Percentiles rank a stretch among this genome's conserved stretches.
Conservation (phyloP, 495 filamentous ascomycete species). For the Penicillium dipodomyicola region DNA sequence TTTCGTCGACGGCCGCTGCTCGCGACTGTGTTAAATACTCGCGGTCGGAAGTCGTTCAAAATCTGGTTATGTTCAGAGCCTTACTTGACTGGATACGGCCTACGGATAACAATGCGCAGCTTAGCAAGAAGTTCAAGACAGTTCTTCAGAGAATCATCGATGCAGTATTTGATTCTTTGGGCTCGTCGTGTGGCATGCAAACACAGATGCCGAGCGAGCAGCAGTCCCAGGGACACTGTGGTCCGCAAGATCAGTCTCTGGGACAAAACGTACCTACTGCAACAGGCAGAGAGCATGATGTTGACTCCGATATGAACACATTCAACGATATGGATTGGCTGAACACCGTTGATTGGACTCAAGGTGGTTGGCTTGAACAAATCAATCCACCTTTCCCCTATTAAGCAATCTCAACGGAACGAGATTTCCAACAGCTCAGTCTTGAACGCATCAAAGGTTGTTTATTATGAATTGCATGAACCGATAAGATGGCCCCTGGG, state of each 20-base stretch:
- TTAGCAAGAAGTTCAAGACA: constrained; percentile 5
- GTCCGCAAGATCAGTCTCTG: neutral
- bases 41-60: neutral
- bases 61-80: neutral
- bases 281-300: neutral
- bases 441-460: neutral
- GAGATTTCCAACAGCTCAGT: neutral
- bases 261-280: neutral
- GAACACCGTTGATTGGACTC: neutral
- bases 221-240: neutral
- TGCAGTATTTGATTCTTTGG: neutral
- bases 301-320: neutral
- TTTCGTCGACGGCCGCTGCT: neutral
- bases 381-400: no score
- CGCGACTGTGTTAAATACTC: neutral
- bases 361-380: neutral
- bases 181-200: neutral
- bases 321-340: neutral
- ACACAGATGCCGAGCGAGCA: neutral
- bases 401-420: neutral
- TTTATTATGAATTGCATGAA: neutral
- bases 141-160: neutral
- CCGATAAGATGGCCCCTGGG: neutral
- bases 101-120: neutral
- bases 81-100: constrained; percentile 4